Conservation (phyloP, 768 basidiomycete species). For the Agrocybe praecox region DNA sequence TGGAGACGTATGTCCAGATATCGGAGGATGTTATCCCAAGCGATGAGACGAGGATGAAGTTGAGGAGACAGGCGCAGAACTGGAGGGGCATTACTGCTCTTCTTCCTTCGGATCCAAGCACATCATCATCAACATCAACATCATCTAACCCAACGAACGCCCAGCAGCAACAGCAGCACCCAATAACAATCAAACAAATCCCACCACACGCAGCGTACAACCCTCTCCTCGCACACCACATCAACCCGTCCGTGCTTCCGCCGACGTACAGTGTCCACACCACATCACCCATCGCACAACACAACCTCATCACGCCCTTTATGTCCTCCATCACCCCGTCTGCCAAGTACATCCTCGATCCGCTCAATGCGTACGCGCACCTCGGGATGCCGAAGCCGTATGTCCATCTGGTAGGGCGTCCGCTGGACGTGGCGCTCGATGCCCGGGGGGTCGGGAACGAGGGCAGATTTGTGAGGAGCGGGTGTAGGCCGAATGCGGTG, state of each 20-base stretch:
- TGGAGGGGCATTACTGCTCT: slow-evolving; percentile 72
- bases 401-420: slow-evolving; percentile 78
- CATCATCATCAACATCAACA: slow-evolving; percentile 45
- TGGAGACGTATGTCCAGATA: slow-evolving; percentile 53
- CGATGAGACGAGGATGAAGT: slow-evolving; percentile 46
- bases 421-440: slow-evolving; percentile 80
- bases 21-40: slow-evolving; percentile 47
- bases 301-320: slow-evolving; percentile 64
- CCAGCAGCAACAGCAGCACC: slow-evolving; percentile 38
- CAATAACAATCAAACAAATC: slow-evolving; percentile 20
- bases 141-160: no score
- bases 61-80: slow-evolving; percentile 59
- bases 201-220: slow-evolving; percentile 22
- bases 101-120: slow-evolving; percentile 40
- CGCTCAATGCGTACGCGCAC: slow-evolving; percentile 85
- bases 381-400: slow-evolving; percentile 83
- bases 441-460: slow-evolving; percentile 70
- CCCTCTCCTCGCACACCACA: slow-evolving; percentile 21
- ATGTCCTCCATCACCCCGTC: slow-evolving; percentile 67
- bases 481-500: slow-evolving; percentile 70
- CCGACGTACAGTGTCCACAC: slow-evolving; percentile 71
- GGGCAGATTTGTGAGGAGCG: slow-evolving; percentile 61
- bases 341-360: slow-evolving; percentile 71
- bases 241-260: slow-evolving; percentile 49
- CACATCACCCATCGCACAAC: slow-evolving; percentile 52